These are phyloP conservation scores for Lodderomyces parapsilosis DNA, from an alignment of 1,139 yeast genomes.

Conservation along the genomic window DNA sequence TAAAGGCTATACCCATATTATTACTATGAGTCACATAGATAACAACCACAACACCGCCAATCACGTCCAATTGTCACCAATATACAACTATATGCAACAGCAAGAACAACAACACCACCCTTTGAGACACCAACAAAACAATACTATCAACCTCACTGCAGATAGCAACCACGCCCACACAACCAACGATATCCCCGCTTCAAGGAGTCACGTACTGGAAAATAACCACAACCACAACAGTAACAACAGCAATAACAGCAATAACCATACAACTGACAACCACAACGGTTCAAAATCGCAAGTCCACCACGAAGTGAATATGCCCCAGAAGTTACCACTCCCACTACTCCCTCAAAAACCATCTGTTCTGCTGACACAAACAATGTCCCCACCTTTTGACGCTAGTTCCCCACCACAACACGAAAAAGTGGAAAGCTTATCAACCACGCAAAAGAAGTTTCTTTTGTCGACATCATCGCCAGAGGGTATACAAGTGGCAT, in stretches of 20 bases:
- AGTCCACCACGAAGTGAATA: no score
- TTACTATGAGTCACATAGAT: not conserved
- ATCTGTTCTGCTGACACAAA: constrained; percentile 4
- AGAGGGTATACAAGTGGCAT: constrained; percentile 85
- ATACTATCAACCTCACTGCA: no score
- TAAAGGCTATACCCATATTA: not conserved
- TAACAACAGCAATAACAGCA: not conserved
- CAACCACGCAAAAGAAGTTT: constrained; percentile 19
- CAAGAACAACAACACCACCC: constrained; percentile 1
- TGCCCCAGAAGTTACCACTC: constrained; percentile 1
- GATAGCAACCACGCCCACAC: no score
- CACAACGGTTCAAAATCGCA: not conserved
- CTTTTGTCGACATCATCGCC: constrained; percentile 78
- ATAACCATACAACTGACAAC: not conserved
- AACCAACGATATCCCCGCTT: not conserved
- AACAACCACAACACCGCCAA: constrained; percentile 1
- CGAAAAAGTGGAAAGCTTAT: not conserved
- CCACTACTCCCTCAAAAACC: constrained; percentile 4
- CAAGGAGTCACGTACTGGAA: not conserved
- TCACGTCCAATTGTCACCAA: constrained; percentile 3
- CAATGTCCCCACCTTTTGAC: constrained; percentile 3
- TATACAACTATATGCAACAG: constrained; percentile 5
- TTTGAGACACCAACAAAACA: not conserved
- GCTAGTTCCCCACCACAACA: constrained; percentile 1
- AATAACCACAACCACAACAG: constrained; percentile 1